Evolutionary conservation across 2,329 filamentous ascomycete genomes (phyloP).

Genomic region (Pestalotiopsis sp.): DNA sequence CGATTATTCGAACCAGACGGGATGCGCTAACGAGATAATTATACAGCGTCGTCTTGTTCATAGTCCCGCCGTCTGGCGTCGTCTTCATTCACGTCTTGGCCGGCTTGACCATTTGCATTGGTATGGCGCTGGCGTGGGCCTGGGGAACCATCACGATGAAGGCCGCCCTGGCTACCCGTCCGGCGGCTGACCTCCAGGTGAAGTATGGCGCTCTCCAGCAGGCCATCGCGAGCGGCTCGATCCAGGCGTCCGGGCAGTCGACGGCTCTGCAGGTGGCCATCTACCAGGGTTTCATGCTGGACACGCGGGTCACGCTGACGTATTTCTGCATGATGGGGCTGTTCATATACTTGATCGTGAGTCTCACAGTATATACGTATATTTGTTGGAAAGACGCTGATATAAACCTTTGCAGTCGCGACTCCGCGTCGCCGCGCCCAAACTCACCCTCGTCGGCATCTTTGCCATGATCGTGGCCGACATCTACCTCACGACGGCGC

Average conservation of each 20-base stretch:
- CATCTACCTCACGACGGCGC: background rate
- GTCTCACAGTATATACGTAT: no score
- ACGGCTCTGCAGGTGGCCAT: background rate
- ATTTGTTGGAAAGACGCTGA: no score
- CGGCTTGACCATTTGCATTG: background rate
- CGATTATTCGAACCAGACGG: no score
- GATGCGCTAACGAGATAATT: background rate
- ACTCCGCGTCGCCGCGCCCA: background rate
- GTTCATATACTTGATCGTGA: constrained; percentile 4
- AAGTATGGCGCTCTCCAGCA: background rate
- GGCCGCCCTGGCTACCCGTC: background rate
- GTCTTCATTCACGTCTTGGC: constrained; percentile 8
- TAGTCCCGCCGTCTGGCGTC: constrained; percentile 8
- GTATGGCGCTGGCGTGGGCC: background rate
- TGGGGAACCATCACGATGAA: constrained; percentile 7
- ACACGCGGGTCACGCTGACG: background rate
- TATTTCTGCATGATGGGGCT: constrained; percentile 11
- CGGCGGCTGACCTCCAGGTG: background rate
- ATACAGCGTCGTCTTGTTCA: constrained; percentile 5
- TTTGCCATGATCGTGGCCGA: constrained; percentile 2
- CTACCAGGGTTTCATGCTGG: constrained; percentile 1
- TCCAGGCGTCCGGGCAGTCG: background rate
- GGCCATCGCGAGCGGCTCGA: background rate
- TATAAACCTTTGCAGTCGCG: background rate
- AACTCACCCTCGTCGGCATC: constrained; percentile 7